Conservation (phyloP, 2,329 filamentous ascomycete genomes). For the Clarireedia paspali region DNA sequence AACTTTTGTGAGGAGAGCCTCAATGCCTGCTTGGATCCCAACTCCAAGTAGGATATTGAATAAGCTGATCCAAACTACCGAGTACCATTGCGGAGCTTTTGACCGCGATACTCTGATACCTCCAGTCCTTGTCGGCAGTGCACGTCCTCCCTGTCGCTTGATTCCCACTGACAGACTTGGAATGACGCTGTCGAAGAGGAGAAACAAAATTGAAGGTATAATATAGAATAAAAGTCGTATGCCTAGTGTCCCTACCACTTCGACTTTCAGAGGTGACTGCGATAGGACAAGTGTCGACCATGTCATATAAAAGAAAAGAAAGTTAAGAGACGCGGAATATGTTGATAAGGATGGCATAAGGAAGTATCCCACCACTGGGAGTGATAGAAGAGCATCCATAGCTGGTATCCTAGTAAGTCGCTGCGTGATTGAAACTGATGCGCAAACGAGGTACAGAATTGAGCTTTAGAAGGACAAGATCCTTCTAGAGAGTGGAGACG, state of each 20-base stretch:
- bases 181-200: slow-evolving; percentile 62
- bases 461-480: neutral
- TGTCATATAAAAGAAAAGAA: slow-evolving; percentile 85
- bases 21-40: slow-evolving; percentile 45
- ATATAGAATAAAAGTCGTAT: slow-evolving; percentile 65
- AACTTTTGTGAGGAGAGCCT: slow-evolving; percentile 44
- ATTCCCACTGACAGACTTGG: slow-evolving; percentile 61
- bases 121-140: slow-evolving; percentile 40
- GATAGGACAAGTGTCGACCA: slow-evolving; percentile 61
- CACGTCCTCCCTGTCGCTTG: slow-evolving; percentile 55
- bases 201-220: slow-evolving; percentile 62
- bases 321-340: slow-evolving; percentile 72
- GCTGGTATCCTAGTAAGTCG: neutral
- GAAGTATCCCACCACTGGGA: slow-evolving; percentile 65
- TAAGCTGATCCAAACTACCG: slow-evolving; percentile 44
- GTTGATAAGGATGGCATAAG: slow-evolving; percentile 54
- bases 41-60: slow-evolving; percentile 48
- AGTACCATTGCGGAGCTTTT: slow-evolving; percentile 35
- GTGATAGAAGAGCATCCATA: slow-evolving; percentile 62
- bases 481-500: neutral
- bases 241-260: slow-evolving; percentile 62
- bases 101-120: slow-evolving; percentile 29
- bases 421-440: neutral
- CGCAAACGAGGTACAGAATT: neutral
- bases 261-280: slow-evolving; percentile 66